phyloP scores from a whole-genome alignment of 345 rosid genomes.

The Acer yangbiense region DNA sequence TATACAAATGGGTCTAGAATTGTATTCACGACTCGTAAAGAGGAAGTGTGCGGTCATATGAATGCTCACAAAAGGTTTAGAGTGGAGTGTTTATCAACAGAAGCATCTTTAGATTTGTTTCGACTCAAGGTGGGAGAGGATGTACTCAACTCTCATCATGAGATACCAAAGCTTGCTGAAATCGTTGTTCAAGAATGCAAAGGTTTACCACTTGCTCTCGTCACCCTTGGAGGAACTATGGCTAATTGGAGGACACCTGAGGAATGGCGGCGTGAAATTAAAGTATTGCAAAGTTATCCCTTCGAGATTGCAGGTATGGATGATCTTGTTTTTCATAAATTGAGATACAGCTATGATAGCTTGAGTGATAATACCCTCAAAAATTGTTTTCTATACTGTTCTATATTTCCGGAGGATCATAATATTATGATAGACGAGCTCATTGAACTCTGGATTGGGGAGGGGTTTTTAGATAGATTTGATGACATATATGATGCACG shows the following conservation, averaged over 20 bases:
- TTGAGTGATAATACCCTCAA: neutral
- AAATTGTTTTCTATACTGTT: constrained; percentile 25
- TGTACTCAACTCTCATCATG: constrained; percentile 6
- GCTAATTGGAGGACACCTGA: neutral
- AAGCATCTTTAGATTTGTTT: constrained; percentile 27
- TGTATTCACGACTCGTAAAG: constrained; percentile 27
- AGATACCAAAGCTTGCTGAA: constrained; percentile 17
- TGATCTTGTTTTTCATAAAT: neutral
- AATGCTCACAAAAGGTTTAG: constrained; percentile 17
- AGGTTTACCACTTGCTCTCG: constrained; percentile 28
- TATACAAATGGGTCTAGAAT: constrained; percentile 14
- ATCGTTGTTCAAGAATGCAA: constrained; percentile 18
- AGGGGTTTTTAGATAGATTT: constrained; percentile 25
- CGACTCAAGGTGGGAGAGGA: constrained; percentile 17
- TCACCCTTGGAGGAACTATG: constrained; percentile 27
- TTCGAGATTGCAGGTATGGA: neutral
- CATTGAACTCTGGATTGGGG: constrained; percentile 20
- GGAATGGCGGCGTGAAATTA: constrained; percentile 11
- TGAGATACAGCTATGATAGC: constrained; percentile 6
- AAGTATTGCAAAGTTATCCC: neutral
- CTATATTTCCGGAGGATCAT: constrained; percentile 7
- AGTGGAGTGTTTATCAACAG: constrained; percentile 14
- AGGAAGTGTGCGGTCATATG: constrained; percentile 33
- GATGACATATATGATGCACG: neutral
- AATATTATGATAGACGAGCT: neutral